Percentiles rank a stretch among this genome's conserved stretches.
Conservation (phyloP, 257 asterid genomes). For the Gynochthodes officinalis region DNA sequence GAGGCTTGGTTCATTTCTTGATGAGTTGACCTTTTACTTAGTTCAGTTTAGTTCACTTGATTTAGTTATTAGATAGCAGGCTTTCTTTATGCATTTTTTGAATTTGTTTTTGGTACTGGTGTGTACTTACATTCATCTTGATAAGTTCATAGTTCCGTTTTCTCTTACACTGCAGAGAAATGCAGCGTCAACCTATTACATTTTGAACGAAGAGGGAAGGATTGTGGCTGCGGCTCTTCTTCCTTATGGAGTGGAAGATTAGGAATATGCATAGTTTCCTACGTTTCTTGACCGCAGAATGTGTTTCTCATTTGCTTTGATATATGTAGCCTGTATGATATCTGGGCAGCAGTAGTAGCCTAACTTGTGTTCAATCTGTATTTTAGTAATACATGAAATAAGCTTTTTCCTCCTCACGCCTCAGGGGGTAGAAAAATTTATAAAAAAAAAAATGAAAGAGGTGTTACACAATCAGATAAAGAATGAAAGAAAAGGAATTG, state of each 20-base stretch:
- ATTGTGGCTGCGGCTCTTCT: conserved; percentile 83
- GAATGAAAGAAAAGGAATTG: neutral
- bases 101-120: neutral
- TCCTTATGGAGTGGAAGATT: conserved; percentile 55
- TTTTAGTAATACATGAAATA: neutral
- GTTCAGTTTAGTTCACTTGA: neutral
- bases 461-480: neutral
- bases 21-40: neutral
- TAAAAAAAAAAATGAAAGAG: too few species aligned
- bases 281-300: neutral
- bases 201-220: conserved; percentile 91
- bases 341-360: neutral
- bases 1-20: neutral
- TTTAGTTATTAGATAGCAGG: too few species aligned
- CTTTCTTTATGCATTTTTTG: too few species aligned
- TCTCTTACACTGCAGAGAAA: conserved; percentile 57
- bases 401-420: neutral
- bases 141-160: conserved; percentile 1
- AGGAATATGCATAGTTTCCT: conserved; percentile 4
- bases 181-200: conserved; percentile 87
- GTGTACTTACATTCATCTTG: neutral
- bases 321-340: neutral
- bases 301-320: neutral
- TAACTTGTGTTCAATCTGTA: neutral
- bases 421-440: neutral